Percentiles rank a stretch among this genome's conserved stretches.
phyloP scores from a whole-genome alignment of 352 stramenopile species.

The Plasmopara viticola region DNA sequence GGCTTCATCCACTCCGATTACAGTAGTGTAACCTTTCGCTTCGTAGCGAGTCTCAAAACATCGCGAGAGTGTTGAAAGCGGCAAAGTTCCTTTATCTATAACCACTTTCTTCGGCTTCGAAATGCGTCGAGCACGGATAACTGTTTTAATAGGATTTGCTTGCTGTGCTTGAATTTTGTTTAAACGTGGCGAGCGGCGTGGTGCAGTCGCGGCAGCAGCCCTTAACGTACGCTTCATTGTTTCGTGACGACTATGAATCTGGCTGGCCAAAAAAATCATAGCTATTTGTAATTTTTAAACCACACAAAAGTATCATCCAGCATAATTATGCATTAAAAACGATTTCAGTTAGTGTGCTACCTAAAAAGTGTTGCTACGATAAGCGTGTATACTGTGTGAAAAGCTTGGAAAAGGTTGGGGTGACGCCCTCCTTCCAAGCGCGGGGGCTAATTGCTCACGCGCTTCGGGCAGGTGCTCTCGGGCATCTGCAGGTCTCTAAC shows the following conservation, averaged over 20 bases:
- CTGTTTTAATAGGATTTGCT: background rate
- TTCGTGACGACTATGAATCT: background rate
- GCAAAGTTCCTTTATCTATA: background rate
- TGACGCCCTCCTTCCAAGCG: no score
- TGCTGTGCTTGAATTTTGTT: background rate
- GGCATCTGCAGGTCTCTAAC: no score
- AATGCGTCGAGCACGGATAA: slow-evolving; percentile 4
- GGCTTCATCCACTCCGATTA: slow-evolving; percentile 96
- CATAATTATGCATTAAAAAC: no score
- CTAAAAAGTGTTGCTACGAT: no score
- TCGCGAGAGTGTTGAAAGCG: slow-evolving; percentile 38
- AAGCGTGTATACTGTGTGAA: no score
- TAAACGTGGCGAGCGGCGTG: slow-evolving; percentile 25
- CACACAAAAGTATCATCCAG: no score
- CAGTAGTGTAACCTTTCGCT: slow-evolving; percentile 46
- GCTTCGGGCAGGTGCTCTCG: no score
- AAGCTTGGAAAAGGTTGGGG: no score
- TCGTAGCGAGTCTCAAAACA: slow-evolving; percentile 46
- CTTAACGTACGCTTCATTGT: slow-evolving; percentile 23
- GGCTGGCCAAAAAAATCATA: no score
- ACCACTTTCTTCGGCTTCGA: slow-evolving; percentile 13
- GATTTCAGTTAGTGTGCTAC: no score
- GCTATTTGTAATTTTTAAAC: no score
- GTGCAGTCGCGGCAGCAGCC: slow-evolving; percentile 9
- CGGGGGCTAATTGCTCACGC: no score